Base-by-base conservation (phyloP, 345 rosid genomes). In the Firmiana major region DNA sequence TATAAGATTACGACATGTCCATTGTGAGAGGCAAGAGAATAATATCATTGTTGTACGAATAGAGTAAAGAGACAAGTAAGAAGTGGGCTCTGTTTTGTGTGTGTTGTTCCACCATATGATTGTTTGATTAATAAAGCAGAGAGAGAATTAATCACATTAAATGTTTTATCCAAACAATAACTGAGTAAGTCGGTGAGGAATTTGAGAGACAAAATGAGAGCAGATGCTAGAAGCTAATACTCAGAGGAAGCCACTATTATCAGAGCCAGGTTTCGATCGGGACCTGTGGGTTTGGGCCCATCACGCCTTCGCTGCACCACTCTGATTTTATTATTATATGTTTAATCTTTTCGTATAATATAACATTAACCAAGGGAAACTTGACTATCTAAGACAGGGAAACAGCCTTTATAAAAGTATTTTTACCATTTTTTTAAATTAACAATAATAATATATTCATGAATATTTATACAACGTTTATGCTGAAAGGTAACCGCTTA, bases 261-360 rank as follows among this genome's bases (percentile, higher is more conserved):
- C 89, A 86, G 78, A 84, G 84, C 82, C 89, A 82, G 87, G 89
- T 89, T 89, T 89, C 92, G 85, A 89, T 89, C 89, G 87, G 85
- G 87, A 86, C 83, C 87, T 88, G 88, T 88, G 91, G 88, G 89
- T 87, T 88, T 86, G 88, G 88, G 89, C 88, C 89, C 89, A 86
- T 86, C 88, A 86, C 90, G 86, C 91, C 83, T 89, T 88, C 89
- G 87, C 92, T 86, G 90, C 89, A 89, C 89, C 89, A 89, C 90
- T 90, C 85, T 88, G 89, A 88, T 58, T 66, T 28, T 77, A 31
- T 31, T 31, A 1, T 31, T 31, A 31, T 31, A 31, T n/a, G n/a
- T n/a, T n/a, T n/a, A n/a, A n/a, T n/a, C n/a, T n/a, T n/a, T n/a
- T n/a, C n/a, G n/a, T n/a, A n/a, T n/a, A n/a, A n/a, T n/a, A n/a